These are phyloP conservation scores for Camellia lanceoleosa DNA, from an alignment of 148 eudicot species.

Conservation along the genomic window DNA sequence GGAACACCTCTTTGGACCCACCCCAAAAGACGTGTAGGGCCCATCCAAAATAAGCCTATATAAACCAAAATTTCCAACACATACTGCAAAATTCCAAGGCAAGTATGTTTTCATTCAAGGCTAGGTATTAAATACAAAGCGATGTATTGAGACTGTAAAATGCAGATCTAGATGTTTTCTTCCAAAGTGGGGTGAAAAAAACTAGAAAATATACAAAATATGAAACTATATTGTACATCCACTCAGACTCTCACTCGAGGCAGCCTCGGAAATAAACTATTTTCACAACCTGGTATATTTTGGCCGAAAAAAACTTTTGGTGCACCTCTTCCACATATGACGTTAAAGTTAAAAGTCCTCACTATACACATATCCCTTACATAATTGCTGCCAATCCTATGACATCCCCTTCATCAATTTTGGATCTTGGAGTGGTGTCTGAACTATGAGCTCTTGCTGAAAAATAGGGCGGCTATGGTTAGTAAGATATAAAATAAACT, in stretches of 20 bases:
- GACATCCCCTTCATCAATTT: constrained; percentile 47
- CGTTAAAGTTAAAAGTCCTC: neutral
- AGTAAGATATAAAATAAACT: neutral
- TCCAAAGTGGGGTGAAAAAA: too few relatives aligned
- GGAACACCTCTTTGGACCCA: too few relatives aligned
- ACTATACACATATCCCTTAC: constrained; percentile 39
- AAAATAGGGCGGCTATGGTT: constrained; percentile 15
- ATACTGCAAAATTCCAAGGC: too few relatives aligned
- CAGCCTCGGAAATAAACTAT: neutral
- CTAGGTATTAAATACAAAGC: too few relatives aligned
- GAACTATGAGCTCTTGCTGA: constrained; percentile 69
- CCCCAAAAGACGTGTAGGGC: too few relatives aligned
- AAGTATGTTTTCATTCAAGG: too few relatives aligned
- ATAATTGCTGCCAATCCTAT: constrained; percentile 81
- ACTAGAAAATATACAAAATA: neutral
- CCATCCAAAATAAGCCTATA: too few relatives aligned
- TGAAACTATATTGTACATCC: neutral
- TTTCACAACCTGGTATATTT: constrained; percentile 7
- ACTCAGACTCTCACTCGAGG: neutral
- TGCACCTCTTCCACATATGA: neutral
- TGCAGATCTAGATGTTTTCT: too few relatives aligned
- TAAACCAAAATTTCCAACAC: too few relatives aligned
- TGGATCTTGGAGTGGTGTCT: constrained; percentile 42
- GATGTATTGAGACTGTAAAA: too few relatives aligned
- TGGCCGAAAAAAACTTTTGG: neutral